Percentiles rank a stretch among this genome's conserved stretches.
Conservation (phyloP, 164 flowering plant species). For the Liquidambar formosana region DNA sequence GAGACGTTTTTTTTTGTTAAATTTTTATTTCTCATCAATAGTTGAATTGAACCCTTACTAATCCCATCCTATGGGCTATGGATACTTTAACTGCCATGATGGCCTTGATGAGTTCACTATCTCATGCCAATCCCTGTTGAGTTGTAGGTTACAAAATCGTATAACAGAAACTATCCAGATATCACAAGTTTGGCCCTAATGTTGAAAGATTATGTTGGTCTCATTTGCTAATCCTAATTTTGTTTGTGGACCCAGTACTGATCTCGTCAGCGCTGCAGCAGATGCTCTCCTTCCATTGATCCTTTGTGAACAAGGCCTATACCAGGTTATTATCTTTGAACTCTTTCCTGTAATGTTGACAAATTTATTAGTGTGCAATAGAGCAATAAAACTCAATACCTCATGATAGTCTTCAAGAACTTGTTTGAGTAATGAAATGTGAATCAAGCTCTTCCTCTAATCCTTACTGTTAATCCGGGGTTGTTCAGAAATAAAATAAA, state of each 20-base stretch:
- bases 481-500: too few species aligned
- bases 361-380: neutral
- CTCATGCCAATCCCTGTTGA: neutral
- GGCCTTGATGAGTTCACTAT: neutral
- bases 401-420: neutral
- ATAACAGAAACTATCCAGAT: neutral
- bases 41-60: neutral
- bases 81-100: too few species aligned
- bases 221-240: constrained; percentile 1
- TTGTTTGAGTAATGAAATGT: neutral
- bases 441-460: neutral
- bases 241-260: constrained; percentile 49
- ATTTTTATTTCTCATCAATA: neutral
- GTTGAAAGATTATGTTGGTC: neutral
- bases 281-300: constrained; percentile 92
- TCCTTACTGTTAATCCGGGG: too few species aligned
- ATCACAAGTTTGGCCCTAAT: neutral
- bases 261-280: constrained; percentile 79
- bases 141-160: neutral
- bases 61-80: neutral
- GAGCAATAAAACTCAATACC: neutral
- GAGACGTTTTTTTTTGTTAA: neutral
- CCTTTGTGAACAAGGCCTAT: constrained; percentile 76
- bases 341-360: neutral
- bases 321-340: constrained; percentile 52